These are phyloP conservation scores for Phytophthora vignae DNA, from an alignment of 352 stramenopile genomes.

Conservation along the genomic window DNA sequence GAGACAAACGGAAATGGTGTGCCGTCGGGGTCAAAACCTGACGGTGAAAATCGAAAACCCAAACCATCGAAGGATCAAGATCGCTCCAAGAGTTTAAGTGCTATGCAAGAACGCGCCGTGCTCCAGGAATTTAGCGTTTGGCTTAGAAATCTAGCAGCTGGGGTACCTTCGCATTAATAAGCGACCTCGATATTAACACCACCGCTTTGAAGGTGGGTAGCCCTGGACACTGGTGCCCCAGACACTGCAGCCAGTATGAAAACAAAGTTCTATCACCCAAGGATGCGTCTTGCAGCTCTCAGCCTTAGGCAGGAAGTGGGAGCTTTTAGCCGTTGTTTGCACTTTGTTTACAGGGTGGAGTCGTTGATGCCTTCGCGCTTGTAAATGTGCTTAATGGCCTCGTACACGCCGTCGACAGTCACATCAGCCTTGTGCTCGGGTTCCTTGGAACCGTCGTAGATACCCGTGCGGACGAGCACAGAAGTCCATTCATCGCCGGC, in stretches of 20 bases:
- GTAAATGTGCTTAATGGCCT: constrained; percentile 86
- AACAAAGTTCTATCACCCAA: constrained; percentile 34
- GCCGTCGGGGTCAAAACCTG: not conserved
- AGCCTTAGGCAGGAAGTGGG: not conserved
- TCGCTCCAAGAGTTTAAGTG: constrained; percentile 29
- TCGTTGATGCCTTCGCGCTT: constrained; percentile 57
- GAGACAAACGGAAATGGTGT: constrained; percentile 16
- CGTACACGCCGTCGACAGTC: constrained; percentile 64
- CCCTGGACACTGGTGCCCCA: constrained; percentile 1
- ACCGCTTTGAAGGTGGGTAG: not conserved
- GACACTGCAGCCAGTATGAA: constrained; percentile 15
- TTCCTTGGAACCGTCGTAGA: constrained; percentile 73
- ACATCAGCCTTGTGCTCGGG: constrained; percentile 77
- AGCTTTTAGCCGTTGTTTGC: not conserved
- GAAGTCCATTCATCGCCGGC: constrained; percentile 85
- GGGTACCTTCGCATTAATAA: constrained; percentile 20
- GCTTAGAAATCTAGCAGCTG: constrained; percentile 63
- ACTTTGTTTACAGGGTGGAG: constrained; percentile 41
- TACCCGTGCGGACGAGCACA: constrained; percentile 88
- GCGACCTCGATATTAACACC: not conserved
- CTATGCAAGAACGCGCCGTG: constrained; percentile 76
- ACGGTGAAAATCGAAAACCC: constrained; percentile 5
- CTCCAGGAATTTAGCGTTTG: constrained; percentile 85
- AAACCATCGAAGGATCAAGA: constrained; percentile 6
- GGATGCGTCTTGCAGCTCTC: not conserved